Base-by-base conservation (phyloP, 2,329 filamentous ascomycete species). In the Aspergillus candidus region DNA sequence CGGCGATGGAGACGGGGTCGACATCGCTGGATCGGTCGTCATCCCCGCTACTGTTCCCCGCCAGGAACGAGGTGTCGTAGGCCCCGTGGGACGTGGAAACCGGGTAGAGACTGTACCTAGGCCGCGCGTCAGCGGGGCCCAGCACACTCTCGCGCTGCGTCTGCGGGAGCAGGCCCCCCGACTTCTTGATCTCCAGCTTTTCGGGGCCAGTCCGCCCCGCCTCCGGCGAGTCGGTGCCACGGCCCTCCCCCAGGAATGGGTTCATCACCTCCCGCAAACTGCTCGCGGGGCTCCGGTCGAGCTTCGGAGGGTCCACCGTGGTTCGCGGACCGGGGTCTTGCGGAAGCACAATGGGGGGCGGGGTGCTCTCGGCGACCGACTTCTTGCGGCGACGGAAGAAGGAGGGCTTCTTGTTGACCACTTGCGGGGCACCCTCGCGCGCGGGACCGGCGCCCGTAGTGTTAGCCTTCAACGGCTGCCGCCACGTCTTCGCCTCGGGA, bases 351-450 rank as follows among this genome's bases (percentile, higher is more conserved):
- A 75, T 66, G 7, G 84, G 81, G 30, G 84, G 81, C 32, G 76
- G 76, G 15, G 79, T 75, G 35, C 66, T 62, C 50, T 94, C 89
- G 11, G 81, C 79, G 30, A 88, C 69, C 4, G 90, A 95, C 76
- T 91, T 94, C 78, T 97, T 97, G 51, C 90, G 80, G 47, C 93
- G 79, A 50, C 93, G 80, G 71, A 97, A 97, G 70, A 98, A 97
- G 0, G 88, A 91, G 1, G 91, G 94, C 4, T 88, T 80, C 66
- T 96, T 96, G 73, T 96, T 96, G 57, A 87, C 86, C 40, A 96
- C 71, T 35, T 67, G 69, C 22, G 63, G 63, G 11, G 60, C 54
- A 32, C 60, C 61, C 42, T 70, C 65, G 35, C 65, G 63, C 22
- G 54, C 46, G 13, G 58, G 43, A 39, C 57, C 52, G 29, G 41